A percentile compares a stretch with the other conserved stretches of the same genome.
Conservation (phyloP, 495 filamentous ascomycete species). For the Hypoxylon subgilvum region DNA sequence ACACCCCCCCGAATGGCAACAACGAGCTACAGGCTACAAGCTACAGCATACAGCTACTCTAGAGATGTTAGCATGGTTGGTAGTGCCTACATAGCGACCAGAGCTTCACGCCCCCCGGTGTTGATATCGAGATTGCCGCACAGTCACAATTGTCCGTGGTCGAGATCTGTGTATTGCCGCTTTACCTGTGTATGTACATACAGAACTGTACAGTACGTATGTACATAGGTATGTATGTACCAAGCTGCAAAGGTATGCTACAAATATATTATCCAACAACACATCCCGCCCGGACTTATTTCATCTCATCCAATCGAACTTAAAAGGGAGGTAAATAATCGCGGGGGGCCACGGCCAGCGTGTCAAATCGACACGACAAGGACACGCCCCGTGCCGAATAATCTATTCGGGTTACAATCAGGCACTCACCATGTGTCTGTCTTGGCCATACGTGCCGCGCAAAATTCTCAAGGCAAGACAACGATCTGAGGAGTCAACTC, state of each 20-base stretch:
- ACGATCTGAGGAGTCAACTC: too few relatives aligned
- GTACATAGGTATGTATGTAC: background rate
- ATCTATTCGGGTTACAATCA: constrained; percentile 37
- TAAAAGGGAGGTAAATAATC: constrained; percentile 15
- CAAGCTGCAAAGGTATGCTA: background rate
- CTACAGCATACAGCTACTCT: too few relatives aligned
- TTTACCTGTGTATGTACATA: background rate
- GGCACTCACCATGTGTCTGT: constrained; percentile 21
- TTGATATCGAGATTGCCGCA: constrained; percentile 35
- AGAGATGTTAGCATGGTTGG: background rate
- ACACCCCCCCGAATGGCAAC: too few relatives aligned
- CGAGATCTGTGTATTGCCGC: constrained; percentile 3
- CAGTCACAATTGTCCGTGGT: constrained; percentile 38
- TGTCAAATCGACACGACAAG: constrained; percentile 34
- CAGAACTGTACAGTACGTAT: background rate
- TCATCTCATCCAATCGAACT: constrained; percentile 21
- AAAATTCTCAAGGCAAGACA: constrained; percentile 3
- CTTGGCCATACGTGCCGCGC: too few relatives aligned
- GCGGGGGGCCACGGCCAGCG: constrained; percentile 18
- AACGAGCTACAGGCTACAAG: too few relatives aligned
- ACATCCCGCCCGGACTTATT: constrained; percentile 24
- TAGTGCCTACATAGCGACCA: constrained; percentile 15
- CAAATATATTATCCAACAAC: constrained; percentile 28
- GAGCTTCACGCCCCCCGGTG: constrained; percentile 26
- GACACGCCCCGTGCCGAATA: constrained; percentile 15